Conservation (phyloP, 176 grass and related monocot species). For the Triticum turgidum region DNA sequence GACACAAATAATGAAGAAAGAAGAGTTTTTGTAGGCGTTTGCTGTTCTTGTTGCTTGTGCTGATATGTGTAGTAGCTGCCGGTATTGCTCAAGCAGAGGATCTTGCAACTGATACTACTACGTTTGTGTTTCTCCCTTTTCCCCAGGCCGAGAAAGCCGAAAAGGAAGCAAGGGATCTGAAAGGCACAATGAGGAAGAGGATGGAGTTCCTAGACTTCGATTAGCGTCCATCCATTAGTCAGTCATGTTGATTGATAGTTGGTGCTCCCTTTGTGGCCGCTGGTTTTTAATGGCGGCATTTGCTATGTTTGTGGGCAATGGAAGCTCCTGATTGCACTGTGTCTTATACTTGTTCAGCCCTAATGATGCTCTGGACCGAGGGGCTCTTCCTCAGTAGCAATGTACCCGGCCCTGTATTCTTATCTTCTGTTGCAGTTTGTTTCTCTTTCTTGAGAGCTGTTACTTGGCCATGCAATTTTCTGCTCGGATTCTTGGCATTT, state of each 20-base stretch:
- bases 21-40: not conserved
- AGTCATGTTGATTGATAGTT: conserved; percentile 5
- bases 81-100: conserved; percentile 1
- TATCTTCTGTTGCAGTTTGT: not conserved
- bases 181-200: conserved; percentile 93
- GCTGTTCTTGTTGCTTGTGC: not conserved
- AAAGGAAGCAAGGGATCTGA: conserved; percentile 81
- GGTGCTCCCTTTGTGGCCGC: conserved; percentile 32
- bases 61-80: not conserved
- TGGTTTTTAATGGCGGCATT: conserved; percentile 51
- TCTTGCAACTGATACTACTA: not conserved
- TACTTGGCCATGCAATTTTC: not conserved
- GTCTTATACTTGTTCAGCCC: conserved; percentile 19
- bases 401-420: not conserved
- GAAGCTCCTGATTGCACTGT: conserved; percentile 20
- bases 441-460: not conserved
- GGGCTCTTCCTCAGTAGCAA: not conserved
- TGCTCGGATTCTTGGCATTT: not conserved
- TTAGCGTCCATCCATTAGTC: conserved; percentile 20
- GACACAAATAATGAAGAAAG: not conserved
- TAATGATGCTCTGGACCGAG: conserved; percentile 10
- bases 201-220: conserved; percentile 99
- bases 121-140: not conserved
- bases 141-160: conserved; percentile 91
- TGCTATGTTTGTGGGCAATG: conserved; percentile 37